Base-by-base conservation (phyloP, 805 yeast genomes). In the Myxozyma melibiosi region DNA sequence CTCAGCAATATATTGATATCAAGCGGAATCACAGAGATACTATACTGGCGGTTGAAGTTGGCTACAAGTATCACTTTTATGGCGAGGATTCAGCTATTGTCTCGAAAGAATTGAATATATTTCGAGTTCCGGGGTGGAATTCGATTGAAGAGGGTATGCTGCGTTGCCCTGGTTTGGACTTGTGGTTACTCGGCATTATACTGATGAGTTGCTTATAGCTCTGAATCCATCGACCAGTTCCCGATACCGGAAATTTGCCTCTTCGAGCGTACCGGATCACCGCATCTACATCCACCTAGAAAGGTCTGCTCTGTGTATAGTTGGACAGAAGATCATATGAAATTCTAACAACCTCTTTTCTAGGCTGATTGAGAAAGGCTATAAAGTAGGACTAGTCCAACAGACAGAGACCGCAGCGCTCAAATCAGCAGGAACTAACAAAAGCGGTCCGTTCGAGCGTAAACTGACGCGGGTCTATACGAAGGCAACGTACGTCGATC, bases 11-110 rank as follows among this genome's bases (percentile, higher is more conserved):
- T 58, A 74, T 84, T 28, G 85, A 83, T 2, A 73, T 94, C 50
- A 90, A 90, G 67, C 63, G 71, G 4, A 66, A 71, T 1, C 74
- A 92, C 67, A 67, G 67, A 50, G 96, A 89, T 63, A 88, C 88
- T 51, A 64, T 94, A 1, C 74, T 94, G 7, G 84, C 94, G 0
- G 78, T 92, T 25, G 94, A 94, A 69, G 95, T 88, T 2, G 99
- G 99, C 0, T 94, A 92, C 73, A 90, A 90, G 70, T 94, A 84
- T 73, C 88, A 88, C 67, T 84, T 91, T 59, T 89, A 82, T 69
- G 96, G 96, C 0, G 79, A 84, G 53, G 97, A 92, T 72, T 97
- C 98, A 0, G 77, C 76, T 20, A 51, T 44, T 3, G 96, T 85
- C 0, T 79, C 95, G 11, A 73, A 77, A 46, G 77, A 73, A 24